Conservation (phyloP, 805 yeast genomes). For the Saturnispora galanensis region DNA sequence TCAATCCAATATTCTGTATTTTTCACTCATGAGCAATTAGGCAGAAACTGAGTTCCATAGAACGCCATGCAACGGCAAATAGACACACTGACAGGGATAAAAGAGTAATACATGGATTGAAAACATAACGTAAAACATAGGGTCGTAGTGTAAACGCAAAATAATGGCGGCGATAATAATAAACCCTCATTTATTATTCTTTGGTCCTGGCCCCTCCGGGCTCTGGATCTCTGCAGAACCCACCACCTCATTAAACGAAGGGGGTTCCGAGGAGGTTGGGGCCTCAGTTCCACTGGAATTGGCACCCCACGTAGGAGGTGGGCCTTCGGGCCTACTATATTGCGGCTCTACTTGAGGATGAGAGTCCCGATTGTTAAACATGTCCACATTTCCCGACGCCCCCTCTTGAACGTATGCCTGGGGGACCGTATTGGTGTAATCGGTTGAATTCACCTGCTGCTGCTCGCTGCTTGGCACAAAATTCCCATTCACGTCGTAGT, state of each 20-base stretch:
- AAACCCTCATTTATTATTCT: too few species aligned
- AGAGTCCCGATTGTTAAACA: not conserved
- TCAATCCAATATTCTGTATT: too few species aligned
- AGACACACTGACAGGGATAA: too few species aligned
- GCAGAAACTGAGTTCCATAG: too few species aligned
- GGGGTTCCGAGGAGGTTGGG: not conserved
- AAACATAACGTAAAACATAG: too few species aligned
- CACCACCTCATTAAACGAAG: not conserved
- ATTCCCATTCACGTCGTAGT: conserved; percentile 55
- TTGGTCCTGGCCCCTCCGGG: conserved; percentile 1
- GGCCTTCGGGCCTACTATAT: not conserved
- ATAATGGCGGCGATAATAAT: too few species aligned
- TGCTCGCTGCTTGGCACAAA: conserved; percentile 24
- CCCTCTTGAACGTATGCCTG: not conserved
- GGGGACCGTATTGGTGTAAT: not conserved
- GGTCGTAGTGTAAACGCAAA: too few species aligned
- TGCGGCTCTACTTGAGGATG: not conserved
- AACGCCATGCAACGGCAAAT: too few species aligned
- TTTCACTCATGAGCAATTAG: too few species aligned
- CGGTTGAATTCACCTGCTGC: not conserved
- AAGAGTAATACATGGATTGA: too few species aligned
- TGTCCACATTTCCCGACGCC: not conserved
- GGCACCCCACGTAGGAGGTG: not conserved
- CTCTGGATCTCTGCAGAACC: not conserved
- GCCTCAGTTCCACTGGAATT: not conserved